Percentiles rank a stretch among this genome's conserved stretches.
phyloP scores from a whole-genome alignment of 352 stramenopile species.

The Pythium grandisporangium region DNA sequence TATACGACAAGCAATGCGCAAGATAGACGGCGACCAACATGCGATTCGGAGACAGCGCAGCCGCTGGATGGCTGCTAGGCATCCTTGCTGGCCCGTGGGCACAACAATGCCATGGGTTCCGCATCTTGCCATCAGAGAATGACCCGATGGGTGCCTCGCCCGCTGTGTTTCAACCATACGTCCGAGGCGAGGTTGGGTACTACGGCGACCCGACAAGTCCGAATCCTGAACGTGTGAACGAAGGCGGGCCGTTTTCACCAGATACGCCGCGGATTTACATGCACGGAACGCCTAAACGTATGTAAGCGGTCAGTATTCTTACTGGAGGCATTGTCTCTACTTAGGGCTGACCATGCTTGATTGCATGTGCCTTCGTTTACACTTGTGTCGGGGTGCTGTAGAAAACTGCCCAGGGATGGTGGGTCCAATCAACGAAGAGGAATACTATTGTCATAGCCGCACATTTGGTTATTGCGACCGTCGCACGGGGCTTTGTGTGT shows the following conservation, averaged over 20 bases:
- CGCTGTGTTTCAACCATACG: constrained; percentile 80
- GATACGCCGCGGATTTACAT: constrained; percentile 59
- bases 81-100: too few species aligned
- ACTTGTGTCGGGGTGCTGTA: constrained; percentile 8
- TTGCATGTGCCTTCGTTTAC: constrained; percentile 25
- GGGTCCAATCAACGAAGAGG: constrained; percentile 78
- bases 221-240: constrained; percentile 68
- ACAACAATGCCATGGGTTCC: constrained; percentile 22
- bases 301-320: neutral
- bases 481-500: constrained; percentile 89
- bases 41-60: too few species aligned
- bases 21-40: too few species aligned
- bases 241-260: constrained; percentile 69
- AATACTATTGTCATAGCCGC: constrained; percentile 89
- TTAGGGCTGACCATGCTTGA: too few species aligned
- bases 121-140: constrained; percentile 20
- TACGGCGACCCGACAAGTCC: constrained; percentile 71
- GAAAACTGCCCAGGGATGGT: constrained; percentile 77
- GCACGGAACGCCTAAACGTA: constrained; percentile 26
- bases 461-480: constrained; percentile 94
- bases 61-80: too few species aligned
- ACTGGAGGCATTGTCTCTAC: too few species aligned
- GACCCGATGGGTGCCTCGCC: constrained; percentile 19
- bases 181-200: constrained; percentile 66
- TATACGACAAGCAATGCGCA: too few species aligned